Evolutionary conservation across 495 filamentous ascomycete species (phyloP).

Genomic region (Neurospora hispaniola): DNA sequence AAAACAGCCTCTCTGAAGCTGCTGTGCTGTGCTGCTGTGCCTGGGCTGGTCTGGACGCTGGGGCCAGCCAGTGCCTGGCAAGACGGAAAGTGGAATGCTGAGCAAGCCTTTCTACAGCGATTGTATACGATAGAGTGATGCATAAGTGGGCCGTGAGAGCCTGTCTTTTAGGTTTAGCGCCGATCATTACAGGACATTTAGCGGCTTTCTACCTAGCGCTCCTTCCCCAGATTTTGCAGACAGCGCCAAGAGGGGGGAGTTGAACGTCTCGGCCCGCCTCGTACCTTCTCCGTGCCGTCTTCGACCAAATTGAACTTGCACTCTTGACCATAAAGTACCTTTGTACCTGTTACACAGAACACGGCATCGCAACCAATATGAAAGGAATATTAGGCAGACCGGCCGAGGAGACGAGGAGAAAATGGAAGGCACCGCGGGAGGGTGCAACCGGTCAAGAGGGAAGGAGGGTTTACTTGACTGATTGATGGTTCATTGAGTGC

Average conservation of each 20-base stretch:
- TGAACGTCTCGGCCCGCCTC: background rate
- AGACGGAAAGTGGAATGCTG: background rate
- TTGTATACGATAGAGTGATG: background rate
- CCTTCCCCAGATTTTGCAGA: background rate
- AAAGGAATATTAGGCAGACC: background rate
- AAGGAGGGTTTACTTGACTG: background rate
- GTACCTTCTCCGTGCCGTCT: background rate
- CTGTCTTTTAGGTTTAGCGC: background rate
- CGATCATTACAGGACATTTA: background rate
- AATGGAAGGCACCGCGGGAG: background rate
- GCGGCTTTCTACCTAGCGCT: background rate
- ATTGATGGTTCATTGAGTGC: background rate
- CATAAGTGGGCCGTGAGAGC: background rate
- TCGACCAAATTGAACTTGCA: background rate
- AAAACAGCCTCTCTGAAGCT: background rate
- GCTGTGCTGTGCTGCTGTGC: background rate
- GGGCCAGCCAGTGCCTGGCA: background rate
- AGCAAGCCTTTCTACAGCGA: background rate
- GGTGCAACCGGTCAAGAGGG: background rate
- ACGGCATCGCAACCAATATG: background rate
- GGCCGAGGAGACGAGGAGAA: background rate
- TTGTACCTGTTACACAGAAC: background rate
- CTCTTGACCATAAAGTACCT: background rate
- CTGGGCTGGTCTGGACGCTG: background rate
- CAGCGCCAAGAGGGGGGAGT: background rate